These are phyloP conservation scores for Alternaria metachromatica DNA, from an alignment of 2,329 filamentous ascomycete genomes.

Conservation along the genomic window DNA sequence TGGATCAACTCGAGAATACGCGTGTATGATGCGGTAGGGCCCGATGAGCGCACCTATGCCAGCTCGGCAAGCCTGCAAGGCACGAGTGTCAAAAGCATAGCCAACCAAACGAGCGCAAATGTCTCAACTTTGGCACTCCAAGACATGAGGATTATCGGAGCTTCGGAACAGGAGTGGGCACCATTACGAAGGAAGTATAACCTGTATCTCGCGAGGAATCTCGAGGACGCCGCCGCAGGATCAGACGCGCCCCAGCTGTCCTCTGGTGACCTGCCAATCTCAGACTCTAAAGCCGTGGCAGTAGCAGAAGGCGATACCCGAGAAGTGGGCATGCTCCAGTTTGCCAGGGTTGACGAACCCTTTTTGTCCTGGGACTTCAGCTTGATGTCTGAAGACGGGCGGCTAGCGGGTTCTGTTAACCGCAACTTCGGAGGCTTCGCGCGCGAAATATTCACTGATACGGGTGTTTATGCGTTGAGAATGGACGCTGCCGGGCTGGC, in stretches of 20 bases:
- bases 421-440: slow-evolving; percentile 69
- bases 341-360: slow-evolving; percentile 68
- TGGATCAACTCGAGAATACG: slow-evolving; percentile 66
- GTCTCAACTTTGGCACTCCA: slow-evolving; percentile 61
- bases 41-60: slow-evolving; percentile 37
- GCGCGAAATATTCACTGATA: slow-evolving; percentile 70
- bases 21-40: slow-evolving; percentile 44
- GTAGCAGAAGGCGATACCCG: slow-evolving; percentile 44
- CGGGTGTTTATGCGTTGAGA: slow-evolving; percentile 67
- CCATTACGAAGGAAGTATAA: slow-evolving; percentile 69
- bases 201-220: slow-evolving; percentile 64
- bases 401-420: slow-evolving; percentile 66
- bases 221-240: slow-evolving; percentile 46
- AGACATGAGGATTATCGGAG: slow-evolving; percentile 68
- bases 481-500: slow-evolving; percentile 65
- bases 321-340: slow-evolving; percentile 62
- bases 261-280: slow-evolving; percentile 56
- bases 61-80: slow-evolving; percentile 54
- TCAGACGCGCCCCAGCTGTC: slow-evolving; percentile 50
- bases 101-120: slow-evolving; percentile 56
- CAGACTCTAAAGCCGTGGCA: slow-evolving; percentile 56
- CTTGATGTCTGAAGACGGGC: slow-evolving; percentile 58
- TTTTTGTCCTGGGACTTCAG: slow-evolving; percentile 71
- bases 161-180: slow-evolving; percentile 70
- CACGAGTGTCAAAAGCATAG: slow-evolving; percentile 52